Conservation (phyloP, 495 filamentous ascomycete species). For the Penicillium lagena region DNA sequence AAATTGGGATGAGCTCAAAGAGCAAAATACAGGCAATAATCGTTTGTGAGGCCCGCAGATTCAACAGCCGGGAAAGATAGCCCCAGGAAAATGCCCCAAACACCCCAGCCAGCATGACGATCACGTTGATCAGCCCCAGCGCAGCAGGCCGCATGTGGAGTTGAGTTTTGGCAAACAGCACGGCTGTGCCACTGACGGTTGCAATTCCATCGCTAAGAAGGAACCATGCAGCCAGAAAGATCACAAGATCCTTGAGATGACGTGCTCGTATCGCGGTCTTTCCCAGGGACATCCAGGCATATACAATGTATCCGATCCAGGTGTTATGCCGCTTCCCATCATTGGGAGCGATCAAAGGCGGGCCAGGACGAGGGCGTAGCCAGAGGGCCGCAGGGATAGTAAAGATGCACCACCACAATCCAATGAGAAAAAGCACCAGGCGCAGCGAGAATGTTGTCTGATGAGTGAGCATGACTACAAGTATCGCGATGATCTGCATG, state of each 20-base stretch:
- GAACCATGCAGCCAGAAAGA: constrained; percentile 93
- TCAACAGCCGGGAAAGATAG: constrained; percentile 58
- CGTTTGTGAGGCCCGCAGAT: constrained; percentile 70
- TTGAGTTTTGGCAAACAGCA: constrained; percentile 92
- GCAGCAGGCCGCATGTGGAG: constrained; percentile 83
- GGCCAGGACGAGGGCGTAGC: constrained; percentile 86
- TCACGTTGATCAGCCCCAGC: constrained; percentile 89
- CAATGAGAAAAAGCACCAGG: constrained; percentile 78
- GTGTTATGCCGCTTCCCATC: constrained; percentile 34
- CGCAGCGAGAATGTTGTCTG: constrained; percentile 74
- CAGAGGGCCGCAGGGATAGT: constrained; percentile 84
- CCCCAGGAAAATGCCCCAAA: constrained; percentile 88
- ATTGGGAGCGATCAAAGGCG: constrained; percentile 49
- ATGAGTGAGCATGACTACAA: constrained; percentile 60
- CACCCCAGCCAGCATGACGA: constrained; percentile 76
- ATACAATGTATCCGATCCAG: constrained; percentile 60
- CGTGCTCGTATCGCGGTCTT: constrained; percentile 73
- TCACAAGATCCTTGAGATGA: constrained; percentile 72
- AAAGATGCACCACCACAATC: constrained; percentile 92
- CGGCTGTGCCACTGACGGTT: constrained; percentile 89
- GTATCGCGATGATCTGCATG: constrained; percentile 70
- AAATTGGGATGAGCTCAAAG: constrained; percentile 88
- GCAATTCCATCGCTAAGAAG: constrained; percentile 90
- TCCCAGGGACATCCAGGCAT: constrained; percentile 80
- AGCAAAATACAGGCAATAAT: constrained; percentile 84